Evolutionary conservation across 805 yeast species (phyloP).

Genomic region (Ogataea nitratoaversa): DNA sequence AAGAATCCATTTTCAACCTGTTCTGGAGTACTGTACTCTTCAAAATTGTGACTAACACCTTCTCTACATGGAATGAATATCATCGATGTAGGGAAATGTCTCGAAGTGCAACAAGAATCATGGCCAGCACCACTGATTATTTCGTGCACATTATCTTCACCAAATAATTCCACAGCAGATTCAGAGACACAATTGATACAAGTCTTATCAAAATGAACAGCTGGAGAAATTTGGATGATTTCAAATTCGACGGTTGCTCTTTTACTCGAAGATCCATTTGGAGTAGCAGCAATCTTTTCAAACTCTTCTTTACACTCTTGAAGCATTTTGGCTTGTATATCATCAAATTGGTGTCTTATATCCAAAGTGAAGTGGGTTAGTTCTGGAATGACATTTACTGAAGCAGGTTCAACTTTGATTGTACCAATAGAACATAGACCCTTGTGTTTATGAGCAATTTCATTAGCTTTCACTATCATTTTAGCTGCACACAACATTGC

Average conservation of each 20-base stretch:
- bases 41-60: slow-evolving; percentile 65
- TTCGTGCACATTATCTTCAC: slow-evolving; percentile 37
- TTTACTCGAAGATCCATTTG: slow-evolving; percentile 26
- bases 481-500: slow-evolving; percentile 55
- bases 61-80: slow-evolving; percentile 65
- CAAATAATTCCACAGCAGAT: slow-evolving; percentile 48
- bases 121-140: slow-evolving; percentile 73
- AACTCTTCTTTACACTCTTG: slow-evolving; percentile 37
- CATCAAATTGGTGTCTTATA: slow-evolving; percentile 51
- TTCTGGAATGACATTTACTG: slow-evolving; percentile 66
- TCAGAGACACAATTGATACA: slow-evolving; percentile 49
- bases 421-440: slow-evolving; percentile 62
- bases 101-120: slow-evolving; percentile 59
- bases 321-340: slow-evolving; percentile 33
- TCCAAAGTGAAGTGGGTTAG: slow-evolving; percentile 58
- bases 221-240: slow-evolving; percentile 45
- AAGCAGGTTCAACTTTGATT: slow-evolving; percentile 52
- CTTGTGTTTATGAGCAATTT: slow-evolving; percentile 45
- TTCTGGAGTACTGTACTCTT: slow-evolving; percentile 62
- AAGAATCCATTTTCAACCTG: slow-evolving; percentile 58
- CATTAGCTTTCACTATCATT: slow-evolving; percentile 53
- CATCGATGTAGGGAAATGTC: slow-evolving; percentile 65
- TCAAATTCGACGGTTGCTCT: slow-evolving; percentile 38
- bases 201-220: slow-evolving; percentile 51
- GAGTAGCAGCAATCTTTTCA: slow-evolving; percentile 32